Evolutionary conservation across 306 rosid genomes (phyloP), one percentile per base, ranked within the genome.

Genomic region (Sicyos edulis): DNA sequence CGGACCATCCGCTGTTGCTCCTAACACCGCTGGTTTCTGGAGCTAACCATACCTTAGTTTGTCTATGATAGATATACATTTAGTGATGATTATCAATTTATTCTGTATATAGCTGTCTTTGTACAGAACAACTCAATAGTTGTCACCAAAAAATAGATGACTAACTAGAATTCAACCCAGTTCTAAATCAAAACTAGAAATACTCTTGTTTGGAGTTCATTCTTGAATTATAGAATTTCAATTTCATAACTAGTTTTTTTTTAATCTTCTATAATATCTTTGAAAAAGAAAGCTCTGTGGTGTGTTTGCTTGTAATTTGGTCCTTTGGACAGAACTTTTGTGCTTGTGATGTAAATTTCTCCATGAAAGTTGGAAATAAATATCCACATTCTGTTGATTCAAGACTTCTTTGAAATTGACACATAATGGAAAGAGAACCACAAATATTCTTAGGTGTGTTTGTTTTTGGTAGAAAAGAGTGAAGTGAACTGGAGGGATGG

Each of bases 1-100:
- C 0, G 88, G 83, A 17, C 84, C 83, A 51, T 69, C 87, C n/a
- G 83, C 84, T 17, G 72, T 85, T 57, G 71, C 89, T 3, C 80
- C 75, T 52, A 84, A 82, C 79, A 77, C 80, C 78, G 91, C 57
- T 72, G 96, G 92, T 57, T 71, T 84, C 78, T 81, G 90, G 65
- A 88, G 85, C 71, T 90, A 78, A 86, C 87, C 82, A 34, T 53
- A 71, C 50, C 21, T 16, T 34, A 53, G 51, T 40, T 37, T 69
- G 47, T 22, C 26, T 69, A 15, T 24, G 45, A 40, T 40, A 32
- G 73, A n/a, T 49, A 68, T 22, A 68, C 44, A 5, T 47, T 26
- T 49, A 22, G 73, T 49, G 45, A 68, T 49, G 73, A 68, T 68
- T 51, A 22, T 49, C 56, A 69, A 69, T 50, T 51, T 50, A 51